These are phyloP conservation scores for Kregervanrija fluxuum DNA, from an alignment of 805 yeast species.

Conservation along the genomic window DNA sequence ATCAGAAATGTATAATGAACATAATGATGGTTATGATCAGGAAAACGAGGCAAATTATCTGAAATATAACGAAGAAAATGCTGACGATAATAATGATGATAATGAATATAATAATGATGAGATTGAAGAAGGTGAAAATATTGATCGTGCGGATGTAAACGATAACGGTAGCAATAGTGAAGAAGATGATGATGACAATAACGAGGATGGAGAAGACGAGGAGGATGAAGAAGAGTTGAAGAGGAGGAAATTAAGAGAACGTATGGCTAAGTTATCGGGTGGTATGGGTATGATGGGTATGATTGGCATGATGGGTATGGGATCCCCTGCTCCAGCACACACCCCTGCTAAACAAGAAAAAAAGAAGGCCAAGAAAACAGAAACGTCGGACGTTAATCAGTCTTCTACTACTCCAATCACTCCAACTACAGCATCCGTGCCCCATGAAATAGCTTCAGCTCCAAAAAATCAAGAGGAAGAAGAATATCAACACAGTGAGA, in stretches of 20 bases:
- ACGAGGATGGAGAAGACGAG: constrained; percentile 46
- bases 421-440: constrained; percentile 39
- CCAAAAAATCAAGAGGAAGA: background rate
- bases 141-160: constrained; percentile 23
- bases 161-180: constrained; percentile 28
- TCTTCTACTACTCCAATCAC: constrained; percentile 44
- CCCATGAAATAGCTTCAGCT: constrained; percentile 12
- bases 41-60: constrained; percentile 18
- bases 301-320: constrained; percentile 42
- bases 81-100: constrained; percentile 20
- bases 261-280: constrained; percentile 96
- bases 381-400: constrained; percentile 13
- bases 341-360: constrained; percentile 11
- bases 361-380: constrained; percentile 18
- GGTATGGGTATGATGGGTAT: constrained; percentile 74
- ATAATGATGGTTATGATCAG: constrained; percentile 11
- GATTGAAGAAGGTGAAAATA: constrained; percentile 20
- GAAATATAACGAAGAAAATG: constrained; percentile 2
- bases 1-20: background rate
- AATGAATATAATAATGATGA: constrained; percentile 15
- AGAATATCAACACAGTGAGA: constrained; percentile 27
- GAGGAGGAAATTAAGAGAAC: constrained; percentile 70
- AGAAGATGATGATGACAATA: constrained; percentile 39
- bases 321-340: constrained; percentile 12
- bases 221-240: constrained; percentile 73